Percentiles rank a stretch among this genome's conserved stretches.
These are phyloP conservation scores for Thuja plicata DNA, from an alignment of 83 land plant genomes.

Conservation along the genomic window DNA sequence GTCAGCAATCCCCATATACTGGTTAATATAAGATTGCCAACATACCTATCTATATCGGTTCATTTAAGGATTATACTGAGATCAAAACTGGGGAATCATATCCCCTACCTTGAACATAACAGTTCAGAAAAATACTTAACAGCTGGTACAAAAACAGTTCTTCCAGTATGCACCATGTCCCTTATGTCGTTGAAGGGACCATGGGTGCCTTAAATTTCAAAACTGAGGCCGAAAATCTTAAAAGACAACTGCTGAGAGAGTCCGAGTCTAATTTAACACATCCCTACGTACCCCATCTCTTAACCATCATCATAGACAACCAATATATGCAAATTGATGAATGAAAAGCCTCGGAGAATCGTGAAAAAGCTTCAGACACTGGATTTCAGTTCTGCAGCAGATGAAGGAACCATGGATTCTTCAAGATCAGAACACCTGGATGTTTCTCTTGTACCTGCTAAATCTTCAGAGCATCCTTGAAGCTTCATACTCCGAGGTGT, in stretches of 20 bases:
- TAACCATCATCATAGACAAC: not conserved
- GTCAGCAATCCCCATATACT: not conserved
- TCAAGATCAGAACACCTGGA: not conserved
- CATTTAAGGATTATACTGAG: not conserved
- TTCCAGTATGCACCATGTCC: not conserved
- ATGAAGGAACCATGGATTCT: not conserved
- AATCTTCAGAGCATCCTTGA: slow-evolving; percentile 8
- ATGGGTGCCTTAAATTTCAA: not conserved
- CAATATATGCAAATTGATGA: not conserved
- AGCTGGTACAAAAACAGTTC: not conserved
- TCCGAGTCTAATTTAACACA: not conserved
- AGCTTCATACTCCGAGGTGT: slow-evolving; percentile 25
- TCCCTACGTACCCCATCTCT: not conserved
- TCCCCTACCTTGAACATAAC: not conserved
- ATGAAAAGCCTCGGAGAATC: not conserved
- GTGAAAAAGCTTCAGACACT: not conserved
- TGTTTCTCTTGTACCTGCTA: not conserved
- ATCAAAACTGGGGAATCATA: slow-evolving; percentile 6
- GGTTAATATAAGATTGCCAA: not conserved
- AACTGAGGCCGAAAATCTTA: not conserved
- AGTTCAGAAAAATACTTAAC: not conserved
- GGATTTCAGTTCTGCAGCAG: not conserved
- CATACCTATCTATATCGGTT: not conserved
- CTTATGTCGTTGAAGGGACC: not conserved
- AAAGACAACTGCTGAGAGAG: not conserved